Base-by-base conservation (phyloP, 179 eudicot genomes). In the Gypsophila paniculata region DNA sequence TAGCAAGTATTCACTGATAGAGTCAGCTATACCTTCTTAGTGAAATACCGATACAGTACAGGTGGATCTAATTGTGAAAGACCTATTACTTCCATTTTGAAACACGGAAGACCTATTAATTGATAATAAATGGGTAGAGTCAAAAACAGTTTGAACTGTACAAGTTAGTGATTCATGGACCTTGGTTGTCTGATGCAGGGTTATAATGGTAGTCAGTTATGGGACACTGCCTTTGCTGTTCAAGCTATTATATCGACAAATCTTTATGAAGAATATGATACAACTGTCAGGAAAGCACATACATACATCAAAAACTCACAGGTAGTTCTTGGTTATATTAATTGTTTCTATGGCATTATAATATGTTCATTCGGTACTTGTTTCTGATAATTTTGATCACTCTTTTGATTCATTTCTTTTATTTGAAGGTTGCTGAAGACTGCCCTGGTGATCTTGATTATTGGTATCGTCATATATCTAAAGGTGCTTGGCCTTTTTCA, bases 211-310 rank as follows among this genome's bases (percentile, higher is more conserved):
- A 72, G 77, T 69, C 83, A 80, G 49, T 72, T 82, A 36, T 91
- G 96, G 97, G 97, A 91, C 75, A 79, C 96, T 65, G 72, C 96
- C 60, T 86, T 91, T 79, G 84, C 94, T 72, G 84, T 78, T 82
- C 97, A 91, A 78, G 97, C 97, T 69, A 83, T 91, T 72, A 22
- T 90, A 64, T 76, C 96, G 25, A 83, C 89, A 22, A 74, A 83
- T 49, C 91, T 91, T 61, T 60, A 22, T 61, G 87, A 88, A 73
- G 96, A 90, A 76, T 90, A 79, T 78, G 86, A 84, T 29, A 61
- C 80, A 52, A 85, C 89, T 72, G 76, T 91, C 34, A 79, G 68
- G 76, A 90, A 84, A 75, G 97, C 96, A 67, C 97, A 91, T 68
- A 58, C 55, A 11, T 91, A 8, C 74, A 82, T 91, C 42, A 88